A percentile compares a stretch with the other conserved stretches of the same genome.
phyloP scores from a whole-genome alignment of 768 basidiomycete genomes.

The Tricholoma bakamatsutake region DNA sequence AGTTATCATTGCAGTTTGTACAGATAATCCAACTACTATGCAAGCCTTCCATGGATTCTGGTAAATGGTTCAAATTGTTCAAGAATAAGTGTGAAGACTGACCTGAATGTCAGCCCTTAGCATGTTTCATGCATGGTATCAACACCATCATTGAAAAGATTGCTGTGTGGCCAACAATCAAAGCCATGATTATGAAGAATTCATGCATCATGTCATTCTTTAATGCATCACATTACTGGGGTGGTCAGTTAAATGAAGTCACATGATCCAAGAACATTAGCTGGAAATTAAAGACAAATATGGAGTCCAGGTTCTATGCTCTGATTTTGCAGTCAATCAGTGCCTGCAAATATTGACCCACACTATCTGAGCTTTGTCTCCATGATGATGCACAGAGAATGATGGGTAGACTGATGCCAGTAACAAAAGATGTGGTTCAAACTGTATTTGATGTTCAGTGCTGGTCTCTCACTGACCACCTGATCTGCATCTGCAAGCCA shows the following conservation, averaged over 20 bases:
- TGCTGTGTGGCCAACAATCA: conserved; percentile 16
- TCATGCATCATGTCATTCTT: conserved; percentile 24
- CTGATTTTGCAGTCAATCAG: conserved; percentile 1
- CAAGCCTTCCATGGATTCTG: no score
- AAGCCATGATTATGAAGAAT: conserved; percentile 14
- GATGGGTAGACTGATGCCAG: conserved; percentile 14
- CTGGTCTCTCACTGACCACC: conserved; percentile 21
- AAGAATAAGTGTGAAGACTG: no score
- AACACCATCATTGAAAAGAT: conserved; percentile 27
- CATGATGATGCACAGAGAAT: conserved; percentile 6
- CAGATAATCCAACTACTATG: no score
- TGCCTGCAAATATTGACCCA: conserved; percentile 6
- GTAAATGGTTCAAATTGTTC: no score
- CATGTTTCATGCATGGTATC: conserved; percentile 25
- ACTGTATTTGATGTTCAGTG: conserved; percentile 17
- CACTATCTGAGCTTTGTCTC: conserved; percentile 4
- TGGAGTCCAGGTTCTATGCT: conserved; percentile 19
- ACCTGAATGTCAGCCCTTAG: conserved; percentile 12
- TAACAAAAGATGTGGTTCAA: conserved; percentile 16
- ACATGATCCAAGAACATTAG: conserved; percentile 12
- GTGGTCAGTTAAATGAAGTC: conserved; percentile 21
- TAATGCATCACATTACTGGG: conserved; percentile 27
- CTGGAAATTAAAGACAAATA: conserved; percentile 18
- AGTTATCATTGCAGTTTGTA: no score
- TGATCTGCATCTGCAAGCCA: conserved; percentile 22